Base-by-base conservation (phyloP, 768 basidiomycete genomes). In the Lactarius tabidus region DNA sequence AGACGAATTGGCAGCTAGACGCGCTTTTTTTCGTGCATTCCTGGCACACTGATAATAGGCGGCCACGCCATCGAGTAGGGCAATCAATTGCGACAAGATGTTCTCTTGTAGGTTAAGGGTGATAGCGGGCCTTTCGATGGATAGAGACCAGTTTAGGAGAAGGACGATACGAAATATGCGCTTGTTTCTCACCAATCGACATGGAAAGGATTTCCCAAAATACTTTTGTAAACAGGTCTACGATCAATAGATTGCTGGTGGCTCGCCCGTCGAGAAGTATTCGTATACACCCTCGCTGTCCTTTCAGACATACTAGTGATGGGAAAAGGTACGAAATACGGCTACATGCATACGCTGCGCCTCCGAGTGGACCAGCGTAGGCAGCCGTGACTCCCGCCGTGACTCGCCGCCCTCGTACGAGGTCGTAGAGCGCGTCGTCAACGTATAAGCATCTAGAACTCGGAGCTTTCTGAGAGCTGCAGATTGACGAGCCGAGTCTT, bases 151-250 rank as follows among this genome's bases (percentile, higher is more conserved):
- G 60, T 45, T 33, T 61, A 58, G 51, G 71, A 55, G 43, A 71
- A 57, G 59, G 43, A 45, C n/a, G 12, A 39, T 12, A 28, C 18
- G 57, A 35, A 58, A 38, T 33, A 67, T 70, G 67, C 58, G 53
- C 63, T 35, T 43, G 12, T 62, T 70, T 65, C 53, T 59, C 71
- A 91, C 91, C 91, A 93, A 72, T 76, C 73, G 18, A 92, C 78
- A 14, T 81, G 80, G 70, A 89, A 88, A 2, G 91, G 91, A 65
- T 83, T 92, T 58, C 87, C 86, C 28, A 93, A 76, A 0, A 88
- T 86, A 64, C 83, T 81, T 68, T 85, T 91, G 77, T 85, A 91
- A 0, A 87, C 83, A 1, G 79, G 76, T 70, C 86, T 92, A 54
- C 80, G 83, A 28, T 91, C 89, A 18, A 71, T 8, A 9, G 67